These are phyloP conservation scores for Lanmaoa rubissima DNA, from an alignment of 768 basidiomycete genomes.

Conservation along the genomic window DNA sequence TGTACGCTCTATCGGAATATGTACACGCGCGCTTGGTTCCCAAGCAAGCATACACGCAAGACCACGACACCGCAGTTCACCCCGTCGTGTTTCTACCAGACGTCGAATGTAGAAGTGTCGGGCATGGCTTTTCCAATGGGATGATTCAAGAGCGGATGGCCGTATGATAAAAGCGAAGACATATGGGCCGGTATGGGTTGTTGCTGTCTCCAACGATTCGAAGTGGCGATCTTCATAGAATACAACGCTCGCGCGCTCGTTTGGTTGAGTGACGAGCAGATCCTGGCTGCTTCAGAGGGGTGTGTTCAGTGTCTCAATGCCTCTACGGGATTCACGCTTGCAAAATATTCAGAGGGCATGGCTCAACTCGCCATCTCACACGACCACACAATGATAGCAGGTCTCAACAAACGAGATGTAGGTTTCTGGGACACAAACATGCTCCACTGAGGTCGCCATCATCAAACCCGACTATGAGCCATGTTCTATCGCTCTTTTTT, in stretches of 20 bases:
- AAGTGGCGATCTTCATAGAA: neutral
- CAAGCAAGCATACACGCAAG: neutral
- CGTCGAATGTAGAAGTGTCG: neutral
- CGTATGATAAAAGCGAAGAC: neutral
- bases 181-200: neutral
- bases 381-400: neutral
- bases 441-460: neutral
- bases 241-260: neutral
- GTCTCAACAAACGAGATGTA: neutral
- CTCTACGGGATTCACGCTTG: too few relatives aligned
- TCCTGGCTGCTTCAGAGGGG: neutral
- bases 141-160: neutral
- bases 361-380: neutral
- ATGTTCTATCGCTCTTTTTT: neutral
- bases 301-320: too few relatives aligned
- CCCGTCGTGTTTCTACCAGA: neutral
- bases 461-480: neutral
- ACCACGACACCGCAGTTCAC: neutral
- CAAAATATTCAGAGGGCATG: too few relatives aligned
- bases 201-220: neutral
- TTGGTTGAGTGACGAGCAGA: neutral
- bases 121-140: neutral
- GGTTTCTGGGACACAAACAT: neutral
- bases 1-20: slow-evolving; percentile 60
- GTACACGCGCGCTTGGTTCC: slow-evolving; percentile 41